Evolutionary conservation across 2,329 filamentous ascomycete genomes (phyloP).

Genomic region (Scedosporium minutisporum): DNA sequence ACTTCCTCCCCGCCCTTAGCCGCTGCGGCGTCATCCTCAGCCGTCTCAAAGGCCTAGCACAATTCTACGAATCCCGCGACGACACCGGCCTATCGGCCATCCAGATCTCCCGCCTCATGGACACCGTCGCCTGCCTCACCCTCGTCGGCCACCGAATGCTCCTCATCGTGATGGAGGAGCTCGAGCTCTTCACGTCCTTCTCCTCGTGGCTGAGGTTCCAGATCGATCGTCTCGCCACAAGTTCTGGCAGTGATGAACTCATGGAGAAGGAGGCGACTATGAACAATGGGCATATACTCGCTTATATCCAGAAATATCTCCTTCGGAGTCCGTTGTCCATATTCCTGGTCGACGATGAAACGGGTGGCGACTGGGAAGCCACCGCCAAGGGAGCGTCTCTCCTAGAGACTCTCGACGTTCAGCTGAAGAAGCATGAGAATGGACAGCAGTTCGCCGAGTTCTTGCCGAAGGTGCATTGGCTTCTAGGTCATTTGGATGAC

Average conservation of each 20-base stretch:
- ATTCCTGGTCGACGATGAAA: slow-evolving; percentile 40
- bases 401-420: slow-evolving; percentile 28
- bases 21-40: slow-evolving; percentile 73
- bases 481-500: slow-evolving; percentile 47
- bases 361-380: slow-evolving; percentile 1
- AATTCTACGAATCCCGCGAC: slow-evolving; percentile 60
- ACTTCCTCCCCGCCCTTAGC: slow-evolving; percentile 80
- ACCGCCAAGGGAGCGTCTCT: background rate
- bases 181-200: slow-evolving; percentile 68
- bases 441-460: slow-evolving; percentile 38
- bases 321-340: slow-evolving; percentile 53
- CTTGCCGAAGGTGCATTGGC: slow-evolving; percentile 52
- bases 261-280: slow-evolving; percentile 69
- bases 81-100: slow-evolving; percentile 56
- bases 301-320: slow-evolving; percentile 68
- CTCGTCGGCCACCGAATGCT: slow-evolving; percentile 67
- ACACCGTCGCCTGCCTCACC: slow-evolving; percentile 65
- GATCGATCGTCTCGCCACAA: slow-evolving; percentile 64
- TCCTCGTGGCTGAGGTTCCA: slow-evolving; percentile 76
- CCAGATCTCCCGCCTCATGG: slow-evolving; percentile 55
- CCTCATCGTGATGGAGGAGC: slow-evolving; percentile 62
- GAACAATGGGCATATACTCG: slow-evolving; percentile 61
- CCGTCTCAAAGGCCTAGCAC: slow-evolving; percentile 72
- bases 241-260: slow-evolving; percentile 56
- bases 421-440: slow-evolving; percentile 35